Percentiles rank a stretch among this genome's conserved stretches.
Conservation (phyloP, 2,329 filamentous ascomycete species). For the Fusarium sambucinum region DNA sequence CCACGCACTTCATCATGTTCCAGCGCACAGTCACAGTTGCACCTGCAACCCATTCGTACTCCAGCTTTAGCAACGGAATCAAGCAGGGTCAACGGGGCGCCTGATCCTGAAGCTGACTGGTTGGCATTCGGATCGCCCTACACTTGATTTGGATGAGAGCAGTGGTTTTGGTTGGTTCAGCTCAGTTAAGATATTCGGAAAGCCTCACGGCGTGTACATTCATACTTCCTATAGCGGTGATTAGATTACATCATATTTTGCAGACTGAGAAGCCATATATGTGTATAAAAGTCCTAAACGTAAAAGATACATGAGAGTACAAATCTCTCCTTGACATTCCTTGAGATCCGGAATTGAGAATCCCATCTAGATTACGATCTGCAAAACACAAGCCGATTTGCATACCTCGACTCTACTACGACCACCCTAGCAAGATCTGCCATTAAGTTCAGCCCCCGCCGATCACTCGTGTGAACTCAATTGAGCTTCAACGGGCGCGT, state of each 20-base stretch:
- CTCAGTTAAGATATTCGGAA: constrained; percentile 3
- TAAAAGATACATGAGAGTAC: not conserved
- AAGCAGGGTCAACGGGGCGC: constrained; percentile 19
- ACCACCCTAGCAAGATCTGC: not conserved
- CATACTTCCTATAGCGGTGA: not conserved
- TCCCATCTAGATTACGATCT: not conserved
- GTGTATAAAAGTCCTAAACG: no score
- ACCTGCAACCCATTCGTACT: constrained; percentile 10
- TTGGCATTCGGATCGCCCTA: constrained; percentile 34
- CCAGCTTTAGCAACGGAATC: constrained; percentile 8
- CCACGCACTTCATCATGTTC: constrained; percentile 49
- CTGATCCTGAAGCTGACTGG: constrained; percentile 37
- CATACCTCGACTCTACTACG: not conserved
- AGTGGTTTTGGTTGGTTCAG: not conserved
- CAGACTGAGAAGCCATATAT: no score
- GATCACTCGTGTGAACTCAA: constrained; percentile 21
- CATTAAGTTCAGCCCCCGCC: not conserved
- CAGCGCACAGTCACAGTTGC: constrained; percentile 35
- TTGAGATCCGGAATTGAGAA: not conserved
- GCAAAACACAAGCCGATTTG: not conserved
- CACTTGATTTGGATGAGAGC: not conserved
- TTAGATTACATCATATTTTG: not conserved
- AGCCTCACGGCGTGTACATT: constrained; percentile 15
- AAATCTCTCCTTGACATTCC: not conserved
- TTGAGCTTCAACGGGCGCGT: constrained; percentile 11